A percentile compares a stretch with the other conserved stretches of the same genome.
phyloP scores from a whole-genome alignment of 148 eudicot species.

The Hydrangea macrophylla region DNA sequence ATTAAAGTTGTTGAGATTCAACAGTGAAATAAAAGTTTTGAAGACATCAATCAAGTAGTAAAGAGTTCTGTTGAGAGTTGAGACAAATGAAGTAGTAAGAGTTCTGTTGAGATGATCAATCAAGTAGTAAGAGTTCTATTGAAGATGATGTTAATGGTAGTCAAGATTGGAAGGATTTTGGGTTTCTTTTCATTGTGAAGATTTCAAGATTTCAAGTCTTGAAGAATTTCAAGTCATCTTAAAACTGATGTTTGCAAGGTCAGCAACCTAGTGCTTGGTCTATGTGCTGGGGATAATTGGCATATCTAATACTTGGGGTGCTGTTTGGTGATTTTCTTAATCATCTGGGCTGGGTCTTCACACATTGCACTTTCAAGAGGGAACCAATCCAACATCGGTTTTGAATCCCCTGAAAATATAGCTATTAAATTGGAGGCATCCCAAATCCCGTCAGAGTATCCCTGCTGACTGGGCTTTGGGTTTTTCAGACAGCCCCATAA shows the following conservation, averaged over 20 bases:
- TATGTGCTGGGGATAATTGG: constrained; percentile 31
- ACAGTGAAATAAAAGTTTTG: constrained; percentile 79
- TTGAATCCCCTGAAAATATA: too few relatives aligned
- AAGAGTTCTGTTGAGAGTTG: constrained; percentile 68
- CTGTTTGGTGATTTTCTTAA: constrained; percentile 30
- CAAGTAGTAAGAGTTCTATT: constrained; percentile 47
- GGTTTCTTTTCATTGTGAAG: constrained; percentile 81
- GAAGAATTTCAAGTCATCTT: constrained; percentile 93
- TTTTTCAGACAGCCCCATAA: constrained; percentile 15
- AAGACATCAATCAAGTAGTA: constrained; percentile 82
- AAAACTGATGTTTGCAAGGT: constrained; percentile 74
- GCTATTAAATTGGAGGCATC: not conserved
- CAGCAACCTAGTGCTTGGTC: constrained; percentile 83
- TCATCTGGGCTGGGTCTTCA: constrained; percentile 3
- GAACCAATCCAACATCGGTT: constrained; percentile 12
- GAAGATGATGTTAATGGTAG: constrained; percentile 74
- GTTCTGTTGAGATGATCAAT: too few relatives aligned
- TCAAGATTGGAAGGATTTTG: constrained; percentile 78
- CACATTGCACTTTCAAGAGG: not conserved
- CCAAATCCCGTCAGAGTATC: not conserved
- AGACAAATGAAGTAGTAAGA: too few relatives aligned
- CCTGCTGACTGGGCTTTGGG: not conserved
- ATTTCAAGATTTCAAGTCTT: constrained; percentile 61
- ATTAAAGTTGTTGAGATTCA: constrained; percentile 67
- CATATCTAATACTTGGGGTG: constrained; percentile 6